These are phyloP conservation scores for Mucor saturninus DNA, from an alignment of 371 early-diverging fungal genomes.

Conservation along the genomic window DNA sequence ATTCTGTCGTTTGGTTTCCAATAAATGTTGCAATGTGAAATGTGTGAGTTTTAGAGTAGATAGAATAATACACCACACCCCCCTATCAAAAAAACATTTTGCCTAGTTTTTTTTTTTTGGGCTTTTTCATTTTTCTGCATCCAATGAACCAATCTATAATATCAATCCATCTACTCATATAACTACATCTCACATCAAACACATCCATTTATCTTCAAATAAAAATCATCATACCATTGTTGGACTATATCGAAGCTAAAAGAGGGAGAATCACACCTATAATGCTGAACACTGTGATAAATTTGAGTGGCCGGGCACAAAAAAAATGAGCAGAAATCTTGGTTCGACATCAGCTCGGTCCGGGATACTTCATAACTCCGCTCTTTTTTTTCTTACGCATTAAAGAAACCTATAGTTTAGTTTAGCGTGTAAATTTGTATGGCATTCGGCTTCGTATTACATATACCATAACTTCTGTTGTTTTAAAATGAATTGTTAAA, in stretches of 20 bases:
- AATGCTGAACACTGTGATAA: slow-evolving; percentile 14
- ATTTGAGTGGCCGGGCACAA: slow-evolving; percentile 18
- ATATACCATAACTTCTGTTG: too few species aligned
- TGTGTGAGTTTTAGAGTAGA: neutral
- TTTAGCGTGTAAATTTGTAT: too few species aligned
- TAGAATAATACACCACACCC: too few species aligned
- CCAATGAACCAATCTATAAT: neutral
- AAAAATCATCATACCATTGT: slow-evolving; percentile 31
- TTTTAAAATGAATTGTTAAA: too few species aligned
- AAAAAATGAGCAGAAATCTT: neutral
- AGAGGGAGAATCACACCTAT: slow-evolving; percentile 28
- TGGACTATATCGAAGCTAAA: slow-evolving; percentile 39
- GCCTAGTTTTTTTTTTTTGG: neutral
- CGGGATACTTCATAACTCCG: neutral
- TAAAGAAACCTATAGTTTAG: neutral
- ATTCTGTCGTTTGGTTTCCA: too few species aligned
- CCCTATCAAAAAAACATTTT: neutral
- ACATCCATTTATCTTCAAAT: neutral
- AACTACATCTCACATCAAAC: neutral
- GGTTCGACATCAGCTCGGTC: neutral
- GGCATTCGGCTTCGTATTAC: too few species aligned
- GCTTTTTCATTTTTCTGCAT: neutral
- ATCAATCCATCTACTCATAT: slow-evolving; percentile 14
- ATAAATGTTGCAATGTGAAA: neutral
- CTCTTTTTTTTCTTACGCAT: neutral